Conservation (phyloP, 225 moss, liverwort and hornwort genomes). For the Neckera pumila region DNA sequence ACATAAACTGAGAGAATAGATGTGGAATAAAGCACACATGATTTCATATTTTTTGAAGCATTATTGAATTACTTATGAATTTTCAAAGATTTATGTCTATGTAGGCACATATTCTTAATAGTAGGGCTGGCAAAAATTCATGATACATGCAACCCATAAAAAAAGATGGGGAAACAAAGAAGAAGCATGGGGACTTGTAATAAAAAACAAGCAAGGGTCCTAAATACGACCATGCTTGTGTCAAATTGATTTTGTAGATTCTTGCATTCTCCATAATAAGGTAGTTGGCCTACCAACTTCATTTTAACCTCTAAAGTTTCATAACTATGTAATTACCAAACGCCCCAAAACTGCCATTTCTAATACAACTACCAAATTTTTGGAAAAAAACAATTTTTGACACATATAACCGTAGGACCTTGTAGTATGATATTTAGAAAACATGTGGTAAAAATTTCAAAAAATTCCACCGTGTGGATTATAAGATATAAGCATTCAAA, state of each 20-base stretch:
- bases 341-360: too few relatives aligned
- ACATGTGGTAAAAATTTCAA: too few relatives aligned
- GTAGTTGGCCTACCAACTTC: background rate
- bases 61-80: background rate
- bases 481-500: too few relatives aligned
- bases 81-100: background rate
- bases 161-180: too few relatives aligned
- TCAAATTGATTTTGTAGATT: background rate
- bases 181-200: background rate
- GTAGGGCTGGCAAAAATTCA: too few relatives aligned
- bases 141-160: fast-evolving
- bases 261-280: fast-evolving
- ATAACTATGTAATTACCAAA: too few relatives aligned
- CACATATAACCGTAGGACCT: too few relatives aligned
- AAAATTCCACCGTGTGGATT: too few relatives aligned
- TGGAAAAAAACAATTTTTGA: too few relatives aligned
- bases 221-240: background rate
- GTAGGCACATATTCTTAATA: fast-evolving
- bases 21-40: background rate
- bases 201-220: background rate
- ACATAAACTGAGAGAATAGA: fast-evolving
- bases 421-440: too few relatives aligned
- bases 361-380: too few relatives aligned
- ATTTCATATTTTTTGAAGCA: background rate
- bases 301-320: too few relatives aligned